Evolutionary conservation across 345 rosid genomes (phyloP).

Genomic region (Brassica rapa): DNA sequence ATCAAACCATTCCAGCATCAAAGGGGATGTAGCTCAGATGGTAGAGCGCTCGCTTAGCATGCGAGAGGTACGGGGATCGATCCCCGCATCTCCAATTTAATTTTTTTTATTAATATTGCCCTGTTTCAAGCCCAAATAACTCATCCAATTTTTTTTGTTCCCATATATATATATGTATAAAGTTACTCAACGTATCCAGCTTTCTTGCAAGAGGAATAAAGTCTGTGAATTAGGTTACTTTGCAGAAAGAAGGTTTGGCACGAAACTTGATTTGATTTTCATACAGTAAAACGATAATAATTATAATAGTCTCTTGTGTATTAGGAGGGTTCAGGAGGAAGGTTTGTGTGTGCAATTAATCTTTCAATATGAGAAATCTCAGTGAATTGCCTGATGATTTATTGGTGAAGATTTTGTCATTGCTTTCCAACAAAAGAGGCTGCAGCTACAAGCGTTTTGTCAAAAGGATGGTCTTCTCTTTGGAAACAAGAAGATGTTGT

Average conservation of each 20-base stretch:
- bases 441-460: background rate
- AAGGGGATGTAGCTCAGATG: conserved; percentile 42
- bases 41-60: conserved; percentile 81
- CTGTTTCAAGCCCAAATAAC: background rate
- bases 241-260: too few species aligned
- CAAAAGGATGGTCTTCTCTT: background rate
- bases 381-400: background rate
- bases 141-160: too few species aligned
- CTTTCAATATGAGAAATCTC: background rate
- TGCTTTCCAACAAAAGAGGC: background rate
- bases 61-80: conserved; percentile 90
- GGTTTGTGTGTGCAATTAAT: background rate
- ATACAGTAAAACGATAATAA: too few species aligned
- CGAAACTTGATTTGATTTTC: too few species aligned
- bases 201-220: background rate
- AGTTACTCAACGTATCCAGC: background rate
- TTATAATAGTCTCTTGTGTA: too few species aligned
- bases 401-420: background rate
- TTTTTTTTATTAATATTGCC: background rate
- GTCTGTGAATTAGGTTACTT: too few species aligned
- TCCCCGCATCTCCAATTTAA: conserved; percentile 71
- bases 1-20: background rate
- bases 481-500: too few species aligned
- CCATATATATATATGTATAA: background rate
- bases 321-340: background rate